These are phyloP conservation scores for Pyrenula aspistea DNA, from an alignment of 495 filamentous ascomycete species.

Conservation along the genomic window DNA sequence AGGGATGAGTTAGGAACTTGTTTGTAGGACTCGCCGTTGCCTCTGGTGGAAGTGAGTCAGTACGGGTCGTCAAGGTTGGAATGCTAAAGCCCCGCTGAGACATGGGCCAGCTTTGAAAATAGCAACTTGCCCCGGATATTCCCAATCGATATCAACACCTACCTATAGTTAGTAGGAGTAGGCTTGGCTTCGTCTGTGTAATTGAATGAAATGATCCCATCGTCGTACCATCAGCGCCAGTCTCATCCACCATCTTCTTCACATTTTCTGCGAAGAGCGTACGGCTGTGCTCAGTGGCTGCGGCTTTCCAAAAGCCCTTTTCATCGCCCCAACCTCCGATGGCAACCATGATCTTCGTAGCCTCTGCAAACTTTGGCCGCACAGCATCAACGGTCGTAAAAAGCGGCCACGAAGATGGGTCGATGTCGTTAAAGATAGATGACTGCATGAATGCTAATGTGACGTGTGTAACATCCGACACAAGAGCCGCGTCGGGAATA, in stretches of 20 bases:
- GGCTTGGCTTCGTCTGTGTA: not conserved
- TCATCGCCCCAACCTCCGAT: constrained; percentile 69
- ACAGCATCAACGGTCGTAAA: constrained; percentile 46
- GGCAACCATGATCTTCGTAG: constrained; percentile 57
- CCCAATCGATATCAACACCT: constrained; percentile 65
- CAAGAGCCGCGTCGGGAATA: constrained; percentile 30
- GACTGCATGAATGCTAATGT: constrained; percentile 57
- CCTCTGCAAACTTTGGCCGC: constrained; percentile 43
- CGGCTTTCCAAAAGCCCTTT: constrained; percentile 45
- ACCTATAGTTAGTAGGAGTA: not conserved
- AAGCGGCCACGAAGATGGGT: constrained; percentile 30
- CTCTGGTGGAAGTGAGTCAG: constrained; percentile 26
- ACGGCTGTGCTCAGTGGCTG: constrained; percentile 37
- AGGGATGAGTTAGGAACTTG: constrained; percentile 46
- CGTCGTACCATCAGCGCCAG: constrained; percentile 46
- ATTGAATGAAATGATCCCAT: constrained; percentile 7
- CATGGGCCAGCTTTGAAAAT: constrained; percentile 15
- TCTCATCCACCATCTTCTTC: constrained; percentile 45
- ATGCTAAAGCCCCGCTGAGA: too few relatives aligned
- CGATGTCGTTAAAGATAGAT: constrained; percentile 43
- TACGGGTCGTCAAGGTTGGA: too few relatives aligned
- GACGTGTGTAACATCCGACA: constrained; percentile 46
- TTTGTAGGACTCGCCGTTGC: constrained; percentile 69
- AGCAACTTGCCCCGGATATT: constrained; percentile 52
- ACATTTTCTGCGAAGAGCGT: constrained; percentile 52